Conservation (phyloP, 2,329 filamentous ascomycete species). For the Aspergillus chevalieri region DNA sequence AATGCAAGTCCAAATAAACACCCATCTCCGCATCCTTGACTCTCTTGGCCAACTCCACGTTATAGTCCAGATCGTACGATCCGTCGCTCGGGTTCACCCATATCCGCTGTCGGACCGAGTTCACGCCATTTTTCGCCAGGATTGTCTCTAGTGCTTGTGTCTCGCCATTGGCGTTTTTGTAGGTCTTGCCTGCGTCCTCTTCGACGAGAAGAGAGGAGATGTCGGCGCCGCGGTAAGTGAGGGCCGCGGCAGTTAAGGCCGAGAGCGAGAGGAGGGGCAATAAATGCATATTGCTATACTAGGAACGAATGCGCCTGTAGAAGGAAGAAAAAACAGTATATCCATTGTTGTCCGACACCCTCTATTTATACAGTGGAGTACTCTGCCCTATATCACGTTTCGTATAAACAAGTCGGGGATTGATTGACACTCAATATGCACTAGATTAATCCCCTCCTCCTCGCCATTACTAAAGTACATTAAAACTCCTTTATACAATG, state of each 20-base stretch:
- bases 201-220: constrained; percentile 63
- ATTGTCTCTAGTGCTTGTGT: constrained; percentile 57
- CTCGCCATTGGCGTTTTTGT: constrained; percentile 52
- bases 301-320: too few species aligned
- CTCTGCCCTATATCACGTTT: too few species aligned
- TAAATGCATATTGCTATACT: constrained; percentile 2
- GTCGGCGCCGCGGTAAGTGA: constrained; percentile 62
- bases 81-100: constrained; percentile 64
- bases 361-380: too few species aligned
- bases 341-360: too few species aligned
- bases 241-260: constrained; percentile 33
- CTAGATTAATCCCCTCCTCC: too few species aligned
- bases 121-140: constrained; percentile 56
- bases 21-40: constrained; percentile 57
- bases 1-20: constrained; percentile 60
- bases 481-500: too few species aligned
- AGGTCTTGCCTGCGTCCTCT: constrained; percentile 55
- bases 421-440: too few species aligned
- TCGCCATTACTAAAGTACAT: too few species aligned
- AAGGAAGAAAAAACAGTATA: too few species aligned
- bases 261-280: constrained; percentile 12
- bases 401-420: too few species aligned
- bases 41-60: constrained; percentile 60
- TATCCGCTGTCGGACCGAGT: constrained; percentile 63
- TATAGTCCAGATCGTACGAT: constrained; percentile 64